Percentiles rank a stretch among this genome's conserved stretches.
Evolutionary conservation across 495 filamentous ascomycete species (phyloP).

Genomic region (Penicillium angulare): DNA sequence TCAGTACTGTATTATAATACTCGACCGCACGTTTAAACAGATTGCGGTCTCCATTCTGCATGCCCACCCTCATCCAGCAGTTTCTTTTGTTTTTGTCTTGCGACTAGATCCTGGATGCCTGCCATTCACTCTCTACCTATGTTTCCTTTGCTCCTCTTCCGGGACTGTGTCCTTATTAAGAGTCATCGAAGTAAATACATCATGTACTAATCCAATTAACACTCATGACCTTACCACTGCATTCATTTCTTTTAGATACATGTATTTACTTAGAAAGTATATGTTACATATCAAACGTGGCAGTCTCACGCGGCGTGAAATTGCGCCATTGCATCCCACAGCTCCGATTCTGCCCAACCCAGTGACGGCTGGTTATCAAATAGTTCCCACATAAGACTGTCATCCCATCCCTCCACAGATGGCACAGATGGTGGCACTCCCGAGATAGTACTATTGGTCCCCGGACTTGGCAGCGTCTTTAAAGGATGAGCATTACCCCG

Average conservation of each 20-base stretch:
- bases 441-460: neutral
- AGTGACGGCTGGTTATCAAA: slow-evolving; percentile 31
- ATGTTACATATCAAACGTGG: neutral
- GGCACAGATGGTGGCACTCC: slow-evolving; percentile 4
- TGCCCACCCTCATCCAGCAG: slow-evolving; percentile 16
- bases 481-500: neutral
- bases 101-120: slow-evolving; percentile 25
- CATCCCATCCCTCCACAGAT: slow-evolving; percentile 25
- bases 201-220: slow-evolving; percentile 20
- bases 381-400: slow-evolving; percentile 32
- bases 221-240: slow-evolving; percentile 1
- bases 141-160: slow-evolving; percentile 11
- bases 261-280: neutral
- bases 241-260: neutral
- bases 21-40: slow-evolving; percentile 9
- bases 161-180: slow-evolving; percentile 23
- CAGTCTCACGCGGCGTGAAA: slow-evolving; percentile 3
- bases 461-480: neutral
- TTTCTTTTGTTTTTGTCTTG: slow-evolving; percentile 13
- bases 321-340: slow-evolving; percentile 22
- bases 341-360: slow-evolving; percentile 30
- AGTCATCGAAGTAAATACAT: slow-evolving; percentile 22
- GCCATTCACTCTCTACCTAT: slow-evolving; percentile 8
- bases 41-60: slow-evolving; percentile 16
- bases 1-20: slow-evolving; percentile 42